These are phyloP conservation scores for Ulvella scutata DNA, from an alignment of 139 green algal genomes.

Conservation along the genomic window DNA sequence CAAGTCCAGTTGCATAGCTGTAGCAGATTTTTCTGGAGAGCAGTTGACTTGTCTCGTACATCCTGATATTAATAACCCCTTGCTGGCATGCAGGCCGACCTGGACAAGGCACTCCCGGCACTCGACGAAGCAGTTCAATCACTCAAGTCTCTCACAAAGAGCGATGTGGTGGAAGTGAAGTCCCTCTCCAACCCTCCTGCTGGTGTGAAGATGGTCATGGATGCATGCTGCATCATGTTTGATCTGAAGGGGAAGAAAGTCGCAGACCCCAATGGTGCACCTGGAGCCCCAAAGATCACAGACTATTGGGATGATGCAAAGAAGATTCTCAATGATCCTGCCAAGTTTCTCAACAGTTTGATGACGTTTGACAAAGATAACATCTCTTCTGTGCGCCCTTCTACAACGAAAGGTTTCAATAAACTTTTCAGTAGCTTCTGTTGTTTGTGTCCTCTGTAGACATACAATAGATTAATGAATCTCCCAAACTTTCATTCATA, in stretches of 20 bases:
- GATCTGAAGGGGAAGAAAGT: slow-evolving; percentile 71
- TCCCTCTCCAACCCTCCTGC: slow-evolving; percentile 47
- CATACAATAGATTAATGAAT: too few species aligned
- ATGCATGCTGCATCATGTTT: slow-evolving; percentile 77
- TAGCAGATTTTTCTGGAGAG: neutral
- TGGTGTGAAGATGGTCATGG: slow-evolving; percentile 44
- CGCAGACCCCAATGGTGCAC: slow-evolving; percentile 34
- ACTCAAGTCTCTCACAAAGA: slow-evolving; percentile 53
- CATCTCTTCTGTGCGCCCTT: slow-evolving; percentile 21
- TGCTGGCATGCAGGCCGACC: slow-evolving; percentile 23
- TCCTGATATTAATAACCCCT: too few species aligned
- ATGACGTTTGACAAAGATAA: slow-evolving; percentile 72
- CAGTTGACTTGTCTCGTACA: neutral
- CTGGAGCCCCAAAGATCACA: slow-evolving; percentile 40
- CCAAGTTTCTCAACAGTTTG: slow-evolving; percentile 59
- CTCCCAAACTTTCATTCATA: too few species aligned
- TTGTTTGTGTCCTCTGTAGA: too few species aligned
- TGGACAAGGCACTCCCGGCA: slow-evolving; percentile 47
- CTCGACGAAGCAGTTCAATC: slow-evolving; percentile 44
- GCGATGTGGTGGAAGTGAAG: slow-evolving; percentile 69
- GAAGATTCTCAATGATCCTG: slow-evolving; percentile 53
- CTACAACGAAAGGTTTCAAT: too few species aligned
- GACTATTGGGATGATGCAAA: slow-evolving; percentile 67
- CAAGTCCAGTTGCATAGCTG: neutral
- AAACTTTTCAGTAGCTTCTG: too few species aligned